Evolutionary conservation across 495 filamentous ascomycete species (phyloP).

Genomic region (Pseudoneurospora amorphoporcata): DNA sequence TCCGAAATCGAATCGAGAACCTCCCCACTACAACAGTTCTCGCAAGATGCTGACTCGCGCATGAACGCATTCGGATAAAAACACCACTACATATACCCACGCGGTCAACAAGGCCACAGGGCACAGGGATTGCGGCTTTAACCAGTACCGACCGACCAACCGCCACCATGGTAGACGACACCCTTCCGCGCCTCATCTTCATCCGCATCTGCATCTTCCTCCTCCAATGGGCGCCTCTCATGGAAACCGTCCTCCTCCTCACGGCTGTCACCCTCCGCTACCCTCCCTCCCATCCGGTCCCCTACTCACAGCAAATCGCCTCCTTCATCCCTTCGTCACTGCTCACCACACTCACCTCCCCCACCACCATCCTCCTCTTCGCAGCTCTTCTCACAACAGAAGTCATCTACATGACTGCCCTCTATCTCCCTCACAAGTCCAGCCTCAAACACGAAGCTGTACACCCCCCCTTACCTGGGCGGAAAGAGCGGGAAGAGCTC

Average conservation of each 20-base stretch:
- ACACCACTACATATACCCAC: neutral
- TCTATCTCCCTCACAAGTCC: conserved; percentile 44
- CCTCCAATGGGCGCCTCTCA: conserved; percentile 42
- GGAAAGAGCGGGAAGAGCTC: conserved; percentile 33
- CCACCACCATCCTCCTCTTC: conserved; percentile 6
- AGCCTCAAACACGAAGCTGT: conserved; percentile 39
- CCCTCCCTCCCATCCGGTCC: neutral
- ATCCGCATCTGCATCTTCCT: conserved; percentile 40
- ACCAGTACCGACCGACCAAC: neutral
- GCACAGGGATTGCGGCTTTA: neutral
- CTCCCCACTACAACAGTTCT: neutral
- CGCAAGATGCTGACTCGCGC: neutral
- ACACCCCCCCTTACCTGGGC: conserved; percentile 40
- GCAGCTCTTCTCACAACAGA: conserved; percentile 34
- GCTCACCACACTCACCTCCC: neutral
- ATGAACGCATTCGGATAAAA: neutral
- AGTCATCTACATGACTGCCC: conserved; percentile 39
- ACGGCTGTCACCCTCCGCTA: conserved; percentile 14
- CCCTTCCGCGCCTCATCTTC: conserved; percentile 27
- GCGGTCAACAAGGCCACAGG: neutral
- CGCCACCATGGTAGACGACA: conserved; percentile 25
- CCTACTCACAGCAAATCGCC: neutral
- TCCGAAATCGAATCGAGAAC: neutral
- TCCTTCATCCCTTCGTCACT: neutral
- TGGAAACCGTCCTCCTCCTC: conserved; percentile 36